Evolutionary conservation across 192 early-diverging fungal species (phyloP).

Genomic region (Podila clonocystis): DNA sequence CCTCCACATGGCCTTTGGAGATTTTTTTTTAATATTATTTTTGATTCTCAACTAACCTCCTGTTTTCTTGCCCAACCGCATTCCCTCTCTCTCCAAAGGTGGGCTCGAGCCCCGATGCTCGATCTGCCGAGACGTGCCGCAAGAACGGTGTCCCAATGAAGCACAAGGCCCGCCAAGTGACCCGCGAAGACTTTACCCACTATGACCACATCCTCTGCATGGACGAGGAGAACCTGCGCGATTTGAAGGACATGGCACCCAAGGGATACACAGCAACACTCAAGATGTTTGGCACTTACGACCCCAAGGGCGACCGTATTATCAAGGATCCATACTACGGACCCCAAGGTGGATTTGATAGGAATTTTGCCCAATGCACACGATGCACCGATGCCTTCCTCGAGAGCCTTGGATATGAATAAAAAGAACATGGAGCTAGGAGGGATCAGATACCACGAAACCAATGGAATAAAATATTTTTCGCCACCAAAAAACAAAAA

Average conservation of each 20-base stretch:
- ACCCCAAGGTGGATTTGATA: conserved; percentile 76
- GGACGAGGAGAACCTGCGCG: conserved; percentile 82
- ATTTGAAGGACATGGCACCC: conserved; percentile 60
- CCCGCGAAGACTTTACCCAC: conserved; percentile 64
- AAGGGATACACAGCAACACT: conserved; percentile 56
- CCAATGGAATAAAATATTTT: no score
- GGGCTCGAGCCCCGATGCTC: conserved; percentile 75
- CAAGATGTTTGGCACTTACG: conserved; percentile 82
- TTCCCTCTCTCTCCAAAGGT: conserved; percentile 41
- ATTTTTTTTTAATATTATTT: neutral
- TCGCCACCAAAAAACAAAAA: no score
- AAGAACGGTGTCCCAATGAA: conserved; percentile 78
- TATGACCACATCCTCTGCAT: conserved; percentile 94
- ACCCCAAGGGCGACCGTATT: conserved; percentile 74
- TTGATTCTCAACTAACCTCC: neutral
- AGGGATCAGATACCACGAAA: no score
- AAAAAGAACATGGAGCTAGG: conserved; percentile 8
- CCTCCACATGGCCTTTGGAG: neutral
- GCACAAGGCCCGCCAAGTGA: conserved; percentile 78
- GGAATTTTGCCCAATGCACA: conserved; percentile 79
- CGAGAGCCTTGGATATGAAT: conserved; percentile 58
- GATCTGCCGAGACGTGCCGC: conserved; percentile 73
- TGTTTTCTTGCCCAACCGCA: neutral
- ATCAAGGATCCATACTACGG: conserved; percentile 72
- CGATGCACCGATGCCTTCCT: conserved; percentile 78